phyloP scores from a whole-genome alignment of 305 asterid species.

The Fraxinus dipetala region DNA sequence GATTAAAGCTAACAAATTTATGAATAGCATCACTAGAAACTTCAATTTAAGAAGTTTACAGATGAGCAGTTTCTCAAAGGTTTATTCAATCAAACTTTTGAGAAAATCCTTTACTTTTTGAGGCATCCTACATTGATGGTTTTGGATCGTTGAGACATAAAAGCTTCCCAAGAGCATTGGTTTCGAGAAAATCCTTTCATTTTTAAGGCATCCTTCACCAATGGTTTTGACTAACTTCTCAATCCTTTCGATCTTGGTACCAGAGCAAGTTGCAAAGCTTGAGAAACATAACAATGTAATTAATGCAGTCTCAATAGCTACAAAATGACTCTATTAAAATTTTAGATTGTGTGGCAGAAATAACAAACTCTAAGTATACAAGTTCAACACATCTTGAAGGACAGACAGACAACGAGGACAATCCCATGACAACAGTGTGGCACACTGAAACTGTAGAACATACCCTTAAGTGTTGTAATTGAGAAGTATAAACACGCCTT shows the following conservation, averaged over 20 bases:
- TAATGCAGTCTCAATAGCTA: neutral
- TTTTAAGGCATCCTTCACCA: neutral
- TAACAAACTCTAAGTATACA: neutral
- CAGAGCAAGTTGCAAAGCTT: neutral
- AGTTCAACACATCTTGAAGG: neutral
- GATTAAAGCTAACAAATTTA: neutral
- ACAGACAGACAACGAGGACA: neutral
- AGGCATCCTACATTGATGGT: neutral
- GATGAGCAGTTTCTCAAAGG: neutral
- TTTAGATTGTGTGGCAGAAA: neutral
- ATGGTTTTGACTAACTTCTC: neutral
- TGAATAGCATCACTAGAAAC: neutral
- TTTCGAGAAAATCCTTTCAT: slow-evolving; percentile 1
- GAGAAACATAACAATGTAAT: neutral
- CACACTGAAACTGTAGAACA: slow-evolving; percentile 4
- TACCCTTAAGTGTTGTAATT: slow-evolving; percentile 93
- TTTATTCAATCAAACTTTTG: neutral
- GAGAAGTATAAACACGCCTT: slow-evolving; percentile 83
- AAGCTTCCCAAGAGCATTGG: slow-evolving; percentile 96
- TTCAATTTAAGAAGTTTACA: neutral
- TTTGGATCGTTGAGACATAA: slow-evolving; percentile 24
- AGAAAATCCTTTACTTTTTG: neutral
- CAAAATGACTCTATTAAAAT: neutral
- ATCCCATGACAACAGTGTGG: neutral
- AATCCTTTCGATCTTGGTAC: neutral